Base-by-base conservation (phyloP, 2,329 filamentous ascomycete genomes). In the Clarireedia monteithiana region DNA sequence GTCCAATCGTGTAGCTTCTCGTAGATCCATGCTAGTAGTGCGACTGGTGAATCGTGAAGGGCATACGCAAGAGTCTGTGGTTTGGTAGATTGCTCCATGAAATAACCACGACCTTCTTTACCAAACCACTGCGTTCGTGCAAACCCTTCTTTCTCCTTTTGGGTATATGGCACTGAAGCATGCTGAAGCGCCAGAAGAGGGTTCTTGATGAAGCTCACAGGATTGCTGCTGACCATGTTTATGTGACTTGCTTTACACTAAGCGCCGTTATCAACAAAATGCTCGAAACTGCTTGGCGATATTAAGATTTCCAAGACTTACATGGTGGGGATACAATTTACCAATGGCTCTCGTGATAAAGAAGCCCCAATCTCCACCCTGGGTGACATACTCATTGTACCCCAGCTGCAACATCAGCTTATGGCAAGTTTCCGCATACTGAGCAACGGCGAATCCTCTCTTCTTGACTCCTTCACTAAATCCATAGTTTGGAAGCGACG, bases 1-100 rank as follows among this genome's bases (percentile, higher is more conserved):
- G 83, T 83, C 88, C 88, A 92, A 62, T 87, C 84, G 63, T 85
- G 81, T 17, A 92, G 73, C 66, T 92, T 92, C 71, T 92, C 89
- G 62, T 87, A 88, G 39, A 92, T 83, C 89, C 89, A 94, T 0
- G 86, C 81, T 1, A 92, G 74, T 3, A 90, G 71, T 0, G 79
- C 86, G 0, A 88, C 78, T 0, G 89, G 89, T 6, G 79, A 84
- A 66, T 91, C 87, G 0, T 80, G 75, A 2, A 91, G 75, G 0
- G 75, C 82, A 64, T 88, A 89, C 0, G 84, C 84, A 0, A 92
- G 66, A 0, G 88, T 92, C 84, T 84, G 0, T 84, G 90, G 36
- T 70, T 70, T 64, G 87, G 85, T 51, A 23, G 54, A 6, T 40
- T 56, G 58, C 57, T 61, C 26, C 1, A 9, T 1, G 38, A 47